phyloP scores from a whole-genome alignment of 768 basidiomycete species.

The Ramaria rubella region DNA sequence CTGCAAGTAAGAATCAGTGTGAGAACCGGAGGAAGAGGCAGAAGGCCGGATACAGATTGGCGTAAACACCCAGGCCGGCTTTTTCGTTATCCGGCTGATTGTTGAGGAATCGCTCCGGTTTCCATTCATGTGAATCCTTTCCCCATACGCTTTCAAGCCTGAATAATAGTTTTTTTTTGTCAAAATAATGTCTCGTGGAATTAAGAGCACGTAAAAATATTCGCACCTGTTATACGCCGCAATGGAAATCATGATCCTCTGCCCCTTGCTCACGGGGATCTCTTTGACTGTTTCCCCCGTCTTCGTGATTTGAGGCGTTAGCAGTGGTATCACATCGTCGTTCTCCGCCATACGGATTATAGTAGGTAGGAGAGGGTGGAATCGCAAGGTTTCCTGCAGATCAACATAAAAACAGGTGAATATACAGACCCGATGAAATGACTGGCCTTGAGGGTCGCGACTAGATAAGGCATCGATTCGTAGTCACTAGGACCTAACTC shows the following conservation, averaged over 20 bases:
- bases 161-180: neutral
- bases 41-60: no score
- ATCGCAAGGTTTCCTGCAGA: slow-evolving; percentile 24
- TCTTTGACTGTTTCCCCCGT: slow-evolving; percentile 18
- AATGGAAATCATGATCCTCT: no score
- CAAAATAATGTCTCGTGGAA: neutral
- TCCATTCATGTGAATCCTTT: slow-evolving; percentile 1
- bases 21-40: neutral
- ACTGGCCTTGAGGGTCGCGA: slow-evolving; percentile 42
- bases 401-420: neutral
- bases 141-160: slow-evolving; percentile 1
- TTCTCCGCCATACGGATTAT: slow-evolving; percentile 19
- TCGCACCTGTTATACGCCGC: slow-evolving; percentile 2
- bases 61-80: no score
- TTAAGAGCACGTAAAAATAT: neutral
- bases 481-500: slow-evolving; percentile 43
- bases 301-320: slow-evolving; percentile 22
- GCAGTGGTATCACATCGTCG: slow-evolving; percentile 30
- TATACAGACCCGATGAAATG: neutral
- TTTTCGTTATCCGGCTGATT: neutral
- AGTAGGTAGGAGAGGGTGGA: slow-evolving; percentile 27
- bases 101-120: neutral
- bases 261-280: slow-evolving; percentile 18
- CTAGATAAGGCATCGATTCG: slow-evolving; percentile 43
- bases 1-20: neutral